Conservation (phyloP, 768 basidiomycete species). For the Hydnum rufescens region DNA sequence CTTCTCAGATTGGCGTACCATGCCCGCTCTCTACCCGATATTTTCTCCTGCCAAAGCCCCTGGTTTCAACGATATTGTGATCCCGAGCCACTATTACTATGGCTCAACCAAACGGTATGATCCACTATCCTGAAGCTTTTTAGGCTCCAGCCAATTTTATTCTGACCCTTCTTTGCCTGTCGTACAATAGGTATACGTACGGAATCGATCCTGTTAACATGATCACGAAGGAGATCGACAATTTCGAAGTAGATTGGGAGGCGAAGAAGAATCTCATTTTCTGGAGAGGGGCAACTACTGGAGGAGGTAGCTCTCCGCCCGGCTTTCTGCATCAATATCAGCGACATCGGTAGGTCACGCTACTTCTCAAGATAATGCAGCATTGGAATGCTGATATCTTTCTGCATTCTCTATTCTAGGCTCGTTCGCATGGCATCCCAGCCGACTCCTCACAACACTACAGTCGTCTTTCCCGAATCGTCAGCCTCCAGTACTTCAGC, state of each 20-base stretch:
- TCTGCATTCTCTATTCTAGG: conserved; percentile 15
- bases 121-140: too few species aligned
- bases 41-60: conserved; percentile 78
- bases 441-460: conserved; percentile 29
- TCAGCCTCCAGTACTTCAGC: conserved; percentile 31
- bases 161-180: not conserved
- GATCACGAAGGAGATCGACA: conserved; percentile 54
- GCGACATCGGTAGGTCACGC: conserved; percentile 43
- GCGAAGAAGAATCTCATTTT: conserved; percentile 73
- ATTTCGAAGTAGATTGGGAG: conserved; percentile 78
- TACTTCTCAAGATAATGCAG: conserved; percentile 8
- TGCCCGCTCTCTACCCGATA: conserved; percentile 77
- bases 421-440: conserved; percentile 67
- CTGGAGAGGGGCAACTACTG: conserved; percentile 93
- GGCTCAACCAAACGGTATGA: conserved; percentile 62
- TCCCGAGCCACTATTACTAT: conserved; percentile 95
- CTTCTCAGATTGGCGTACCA: conserved; percentile 89
- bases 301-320: conserved; percentile 72
- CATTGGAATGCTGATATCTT: too few species aligned
- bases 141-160: not conserved
- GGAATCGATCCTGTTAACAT: conserved; percentile 40
- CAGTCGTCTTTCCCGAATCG: conserved; percentile 53
- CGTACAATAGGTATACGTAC: conserved; percentile 3
- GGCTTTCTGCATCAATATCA: conserved; percentile 74
- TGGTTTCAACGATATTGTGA: conserved; percentile 78